A percentile compares a stretch with the other conserved stretches of the same genome.
phyloP scores from a whole-genome alignment of 768 basidiomycete species.

The Rhodosporidiobolus sp. region DNA sequence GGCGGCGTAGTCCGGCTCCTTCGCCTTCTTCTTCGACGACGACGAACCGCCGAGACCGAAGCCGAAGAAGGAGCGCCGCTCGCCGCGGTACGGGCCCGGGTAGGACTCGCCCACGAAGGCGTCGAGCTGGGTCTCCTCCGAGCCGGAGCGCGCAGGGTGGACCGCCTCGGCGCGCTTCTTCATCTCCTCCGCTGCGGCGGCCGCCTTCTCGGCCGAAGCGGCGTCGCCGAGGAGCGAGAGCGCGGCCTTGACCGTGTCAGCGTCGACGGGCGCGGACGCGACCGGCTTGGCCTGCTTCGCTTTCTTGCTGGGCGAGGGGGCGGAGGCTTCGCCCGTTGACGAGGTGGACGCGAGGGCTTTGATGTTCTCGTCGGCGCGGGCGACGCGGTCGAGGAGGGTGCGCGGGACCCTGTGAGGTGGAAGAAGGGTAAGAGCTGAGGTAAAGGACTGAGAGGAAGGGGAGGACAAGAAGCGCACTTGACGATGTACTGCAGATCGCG shows the following conservation, averaged over 20 bases:
- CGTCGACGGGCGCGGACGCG: background rate
- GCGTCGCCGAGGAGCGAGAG: background rate
- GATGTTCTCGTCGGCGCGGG: background rate
- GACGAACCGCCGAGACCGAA: background rate
- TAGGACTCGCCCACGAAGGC: background rate
- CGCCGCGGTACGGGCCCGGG: background rate
- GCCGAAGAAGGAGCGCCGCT: background rate
- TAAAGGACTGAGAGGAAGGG: too few relatives aligned
- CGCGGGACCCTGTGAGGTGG: background rate
- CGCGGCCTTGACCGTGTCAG: background rate
- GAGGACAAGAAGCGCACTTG: conserved; percentile 15
- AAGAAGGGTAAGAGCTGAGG: background rate
- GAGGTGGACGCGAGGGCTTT: background rate
- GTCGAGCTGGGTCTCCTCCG: too few relatives aligned
- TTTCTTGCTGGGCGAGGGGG: background rate
- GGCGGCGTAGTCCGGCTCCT: too few relatives aligned
- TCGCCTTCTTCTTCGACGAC: background rate
- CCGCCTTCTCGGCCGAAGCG: background rate
- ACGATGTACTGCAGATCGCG: conserved; percentile 22
- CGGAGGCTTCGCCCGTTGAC: background rate
- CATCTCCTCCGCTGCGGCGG: background rate
- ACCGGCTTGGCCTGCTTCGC: background rate
- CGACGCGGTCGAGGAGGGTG: background rate
- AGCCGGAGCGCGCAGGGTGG: background rate
- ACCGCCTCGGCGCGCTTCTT: background rate